Base-by-base conservation (phyloP, 441 rosid species). In the Macaranga tanarius region DNA sequence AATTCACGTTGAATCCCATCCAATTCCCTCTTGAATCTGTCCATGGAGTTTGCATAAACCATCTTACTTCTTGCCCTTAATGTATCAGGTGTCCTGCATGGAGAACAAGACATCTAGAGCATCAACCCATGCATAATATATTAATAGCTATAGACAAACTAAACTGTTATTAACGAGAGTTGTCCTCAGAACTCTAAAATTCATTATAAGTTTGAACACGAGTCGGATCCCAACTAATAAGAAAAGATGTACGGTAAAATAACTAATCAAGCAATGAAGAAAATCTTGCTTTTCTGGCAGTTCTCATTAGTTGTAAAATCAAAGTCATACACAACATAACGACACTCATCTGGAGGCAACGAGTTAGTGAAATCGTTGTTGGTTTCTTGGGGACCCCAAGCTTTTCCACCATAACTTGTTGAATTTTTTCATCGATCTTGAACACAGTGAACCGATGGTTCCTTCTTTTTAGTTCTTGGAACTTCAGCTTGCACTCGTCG, bases 1-100 rank as follows among this genome's bases (percentile, higher is more conserved):
- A 88, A 72, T 73, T 86, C 93, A n/a, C 87, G 85, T 71, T 89
- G 93, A 79, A 89, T 80, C 2, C 93, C 93, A 40, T 86, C 91
- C 80, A 89, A 73, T 78, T 89, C 90, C 50, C 91, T 87, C 87
- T 82, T 89, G 83, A 89, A 86, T 68, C 88, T 84, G 74, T 89
- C 93, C 75, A 84, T 89, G 0, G 91, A 84, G 79, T 87, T 89
- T 47, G 93, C 90, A 63, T 89, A 89, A 23, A 89, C 73, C 92
- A 89, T 89, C 87, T 89, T 87, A 74, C 87, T 87, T 62, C 93
- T 74, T 75, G 85, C 88, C 83, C 67, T 86, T 22, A 92, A 80
- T 19, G 86, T 51, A 38, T 89, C 93, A 5, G 90, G 92, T 17
- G 90, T 25, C 90, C 91, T 89, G 40, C 52, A 50, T 51, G 26